These are phyloP conservation scores for Sicyos edulis DNA, from an alignment of 306 rosid genomes.

Conservation along the genomic window DNA sequence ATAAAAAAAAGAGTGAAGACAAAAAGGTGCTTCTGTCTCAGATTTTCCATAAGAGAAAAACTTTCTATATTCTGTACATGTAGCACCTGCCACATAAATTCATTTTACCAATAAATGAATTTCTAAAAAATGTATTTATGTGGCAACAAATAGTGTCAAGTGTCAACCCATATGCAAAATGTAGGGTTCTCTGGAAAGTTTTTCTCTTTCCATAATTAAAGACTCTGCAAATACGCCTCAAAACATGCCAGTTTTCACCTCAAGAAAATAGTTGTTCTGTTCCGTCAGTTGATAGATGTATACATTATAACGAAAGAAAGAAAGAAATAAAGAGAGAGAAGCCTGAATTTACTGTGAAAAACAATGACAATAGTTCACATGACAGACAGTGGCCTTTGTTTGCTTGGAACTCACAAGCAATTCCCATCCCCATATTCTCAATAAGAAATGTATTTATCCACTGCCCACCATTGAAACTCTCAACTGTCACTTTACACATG, in stretches of 20 bases:
- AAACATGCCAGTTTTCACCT: neutral
- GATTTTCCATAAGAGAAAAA: too few relatives aligned
- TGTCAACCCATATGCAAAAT: too few relatives aligned
- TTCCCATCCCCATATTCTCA: slow-evolving; percentile 12
- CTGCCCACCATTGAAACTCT: slow-evolving; percentile 15
- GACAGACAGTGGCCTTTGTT: slow-evolving; percentile 6
- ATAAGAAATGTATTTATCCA: neutral
- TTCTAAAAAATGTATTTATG: too few relatives aligned
- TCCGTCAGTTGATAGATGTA: neutral
- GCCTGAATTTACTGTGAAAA: slow-evolving; percentile 1
- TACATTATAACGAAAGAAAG: neutral
- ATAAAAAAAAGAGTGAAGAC: neutral
- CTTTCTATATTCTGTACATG: too few relatives aligned
- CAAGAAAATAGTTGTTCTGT: neutral
- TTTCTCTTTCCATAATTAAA: neutral
- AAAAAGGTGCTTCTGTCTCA: neutral
- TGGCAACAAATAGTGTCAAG: too few relatives aligned
- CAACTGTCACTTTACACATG: slow-evolving; percentile 6
- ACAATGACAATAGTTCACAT: slow-evolving; percentile 9
- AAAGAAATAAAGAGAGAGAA: neutral
- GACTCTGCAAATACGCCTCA: neutral
- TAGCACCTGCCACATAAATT: too few relatives aligned
- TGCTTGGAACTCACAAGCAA: slow-evolving; percentile 13
- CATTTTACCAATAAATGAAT: too few relatives aligned
- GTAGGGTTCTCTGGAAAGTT: too few relatives aligned